These are phyloP conservation scores for Salix arbutifolia DNA, from an alignment of 345 rosid genomes.

Conservation along the genomic window DNA sequence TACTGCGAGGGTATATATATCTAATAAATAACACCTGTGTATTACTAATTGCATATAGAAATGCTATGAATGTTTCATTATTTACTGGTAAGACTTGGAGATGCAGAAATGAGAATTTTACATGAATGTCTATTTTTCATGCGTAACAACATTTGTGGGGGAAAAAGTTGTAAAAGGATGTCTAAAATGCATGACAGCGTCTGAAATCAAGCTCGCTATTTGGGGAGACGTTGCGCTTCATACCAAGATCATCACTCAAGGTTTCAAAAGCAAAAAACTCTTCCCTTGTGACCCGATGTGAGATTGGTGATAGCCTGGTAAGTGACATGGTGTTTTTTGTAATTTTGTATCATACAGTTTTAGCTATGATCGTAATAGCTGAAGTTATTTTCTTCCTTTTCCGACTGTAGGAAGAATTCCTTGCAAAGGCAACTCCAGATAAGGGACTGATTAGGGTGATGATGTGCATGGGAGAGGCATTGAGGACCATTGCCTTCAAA, in stretches of 20 bases:
- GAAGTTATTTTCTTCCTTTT: neutral
- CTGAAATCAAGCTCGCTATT: conserved; percentile 50
- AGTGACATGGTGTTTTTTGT: conserved; percentile 1
- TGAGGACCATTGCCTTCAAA: conserved; percentile 82
- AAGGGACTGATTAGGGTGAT: conserved; percentile 70
- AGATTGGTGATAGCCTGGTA: conserved; percentile 93
- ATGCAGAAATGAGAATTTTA: neutral
- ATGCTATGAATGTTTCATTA: neutral
- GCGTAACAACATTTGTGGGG: neutral
- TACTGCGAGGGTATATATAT: conserved; percentile 51
- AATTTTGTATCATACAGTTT: neutral
- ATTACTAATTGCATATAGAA: neutral
- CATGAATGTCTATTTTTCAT: neutral
- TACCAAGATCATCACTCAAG: conserved; percentile 49
- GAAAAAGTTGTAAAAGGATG: conserved; percentile 22
- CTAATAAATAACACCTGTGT: neutral
- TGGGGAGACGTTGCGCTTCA: conserved; percentile 63
- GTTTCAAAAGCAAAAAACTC: conserved; percentile 47
- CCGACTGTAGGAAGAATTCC: conserved; percentile 74
- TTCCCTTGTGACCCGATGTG: conserved; percentile 63
- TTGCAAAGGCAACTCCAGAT: conserved; percentile 72
- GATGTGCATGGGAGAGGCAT: conserved; percentile 93
- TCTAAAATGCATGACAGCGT: conserved; percentile 21
- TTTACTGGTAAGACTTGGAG: neutral
- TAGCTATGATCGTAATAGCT: neutral